Evolutionary conservation across 2,329 filamentous ascomycete genomes (phyloP).

Genomic region (Chaetomiaceae sp.): DNA sequence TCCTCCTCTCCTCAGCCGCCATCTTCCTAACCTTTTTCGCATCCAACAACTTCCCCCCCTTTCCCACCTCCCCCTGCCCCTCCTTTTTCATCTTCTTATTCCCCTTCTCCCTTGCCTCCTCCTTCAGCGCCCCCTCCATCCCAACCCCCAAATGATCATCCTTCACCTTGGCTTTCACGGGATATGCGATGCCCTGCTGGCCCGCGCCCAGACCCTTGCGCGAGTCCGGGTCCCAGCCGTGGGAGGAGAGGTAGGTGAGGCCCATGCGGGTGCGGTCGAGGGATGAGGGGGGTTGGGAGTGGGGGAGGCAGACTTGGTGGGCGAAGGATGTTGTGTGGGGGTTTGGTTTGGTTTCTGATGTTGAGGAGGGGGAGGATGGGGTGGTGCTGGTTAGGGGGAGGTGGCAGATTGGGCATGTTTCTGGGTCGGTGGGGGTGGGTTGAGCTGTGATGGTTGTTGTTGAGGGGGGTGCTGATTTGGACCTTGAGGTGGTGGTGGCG

Average conservation of each 20-base stretch:
- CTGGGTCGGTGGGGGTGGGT: background rate
- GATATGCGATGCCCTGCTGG: conserved; percentile 69
- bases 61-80: conserved; percentile 61
- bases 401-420: conserved; percentile 54
- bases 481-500: conserved; percentile 5
- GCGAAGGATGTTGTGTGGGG: conserved; percentile 61
- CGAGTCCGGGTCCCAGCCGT: conserved; percentile 72
- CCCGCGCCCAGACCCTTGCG: conserved; percentile 65
- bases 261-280: conserved; percentile 68
- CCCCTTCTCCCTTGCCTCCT: too few species aligned
- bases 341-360: conserved; percentile 11
- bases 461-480: conserved; percentile 15
- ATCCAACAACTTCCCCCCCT: conserved; percentile 59
- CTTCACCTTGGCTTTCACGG: conserved; percentile 68
- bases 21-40: conserved; percentile 64
- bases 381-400: conserved; percentile 41
- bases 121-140: too few species aligned
- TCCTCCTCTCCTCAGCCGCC: conserved; percentile 57
- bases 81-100: conserved; percentile 42
- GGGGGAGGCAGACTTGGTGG: conserved; percentile 64
- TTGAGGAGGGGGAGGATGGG: too few species aligned
- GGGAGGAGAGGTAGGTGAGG: conserved; percentile 57
- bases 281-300: conserved; percentile 68
- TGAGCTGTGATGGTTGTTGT: conserved; percentile 9
- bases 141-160: conserved; percentile 72